Percentiles rank a stretch among this genome's conserved stretches.
Evolutionary conservation across 306 rosid genomes (phyloP).

Genomic region (Canavalia gladiata): DNA sequence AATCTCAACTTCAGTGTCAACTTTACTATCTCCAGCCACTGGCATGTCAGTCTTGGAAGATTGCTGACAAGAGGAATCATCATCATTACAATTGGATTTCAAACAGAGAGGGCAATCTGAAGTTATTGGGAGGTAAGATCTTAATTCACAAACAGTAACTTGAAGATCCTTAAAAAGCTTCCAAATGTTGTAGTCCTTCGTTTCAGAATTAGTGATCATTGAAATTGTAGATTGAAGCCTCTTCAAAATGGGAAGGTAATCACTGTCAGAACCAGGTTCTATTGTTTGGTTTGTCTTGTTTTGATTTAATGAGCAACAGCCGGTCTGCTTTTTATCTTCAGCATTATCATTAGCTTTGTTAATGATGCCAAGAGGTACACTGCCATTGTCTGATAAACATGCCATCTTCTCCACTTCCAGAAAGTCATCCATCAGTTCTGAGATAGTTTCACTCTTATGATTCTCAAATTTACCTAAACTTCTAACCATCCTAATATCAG

Average conservation of each 20-base stretch:
- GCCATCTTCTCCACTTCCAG: slow-evolving; percentile 95
- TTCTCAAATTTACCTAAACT: slow-evolving; percentile 59
- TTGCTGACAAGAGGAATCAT: neutral
- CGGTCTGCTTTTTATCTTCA: neutral
- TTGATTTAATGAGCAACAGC: slow-evolving; percentile 28
- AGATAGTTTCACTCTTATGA: slow-evolving; percentile 62
- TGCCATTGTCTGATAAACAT: slow-evolving; percentile 66
- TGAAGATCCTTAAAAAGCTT: slow-evolving; percentile 28
- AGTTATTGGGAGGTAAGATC: slow-evolving; percentile 25
- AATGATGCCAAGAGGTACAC: slow-evolving; percentile 43
- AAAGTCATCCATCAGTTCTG: slow-evolving; percentile 92
- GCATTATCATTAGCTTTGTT: slow-evolving; percentile 24
- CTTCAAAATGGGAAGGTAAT: slow-evolving; percentile 38
- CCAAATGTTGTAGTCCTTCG: neutral
- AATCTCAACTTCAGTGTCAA: slow-evolving; percentile 36
- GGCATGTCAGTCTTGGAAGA: slow-evolving; percentile 33
- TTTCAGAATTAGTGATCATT: slow-evolving; percentile 19
- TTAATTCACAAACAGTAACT: slow-evolving; percentile 23
- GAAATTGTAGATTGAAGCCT: slow-evolving; percentile 37
- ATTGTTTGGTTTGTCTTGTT: neutral
- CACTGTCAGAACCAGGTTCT: neutral
- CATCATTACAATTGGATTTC: slow-evolving; percentile 16
- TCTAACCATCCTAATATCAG: slow-evolving; percentile 60
- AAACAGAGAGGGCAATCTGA: slow-evolving; percentile 8
- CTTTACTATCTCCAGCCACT: slow-evolving; percentile 16